Evolutionary conservation across 192 early-diverging fungal species (phyloP).

Genomic region (Linnemannia schmuckeri): DNA sequence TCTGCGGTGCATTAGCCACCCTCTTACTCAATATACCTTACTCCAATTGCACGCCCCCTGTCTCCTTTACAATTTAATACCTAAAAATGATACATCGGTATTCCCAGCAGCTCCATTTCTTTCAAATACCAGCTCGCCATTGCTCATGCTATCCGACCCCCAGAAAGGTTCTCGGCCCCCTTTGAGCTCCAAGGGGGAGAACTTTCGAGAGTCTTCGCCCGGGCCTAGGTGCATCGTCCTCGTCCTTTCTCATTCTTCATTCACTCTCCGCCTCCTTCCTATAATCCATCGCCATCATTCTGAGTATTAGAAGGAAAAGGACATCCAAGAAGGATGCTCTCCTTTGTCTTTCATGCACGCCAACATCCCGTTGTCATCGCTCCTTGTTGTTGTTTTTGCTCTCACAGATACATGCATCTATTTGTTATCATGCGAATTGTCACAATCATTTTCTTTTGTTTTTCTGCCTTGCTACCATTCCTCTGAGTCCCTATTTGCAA

Average conservation of each 20-base stretch:
- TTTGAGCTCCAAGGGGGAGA: not conserved
- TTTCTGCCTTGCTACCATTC: not conserved
- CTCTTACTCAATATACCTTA: too few species aligned
- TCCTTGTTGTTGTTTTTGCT: not conserved
- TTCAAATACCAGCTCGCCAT: too few species aligned
- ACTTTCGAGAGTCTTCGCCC: not conserved
- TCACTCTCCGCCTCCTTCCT: not conserved
- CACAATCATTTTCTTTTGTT: not conserved
- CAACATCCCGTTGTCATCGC: not conserved
- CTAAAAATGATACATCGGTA: too few species aligned
- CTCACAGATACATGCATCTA: not conserved
- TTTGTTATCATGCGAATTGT: not conserved
- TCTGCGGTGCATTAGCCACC: too few species aligned
- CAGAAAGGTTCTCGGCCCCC: not conserved
- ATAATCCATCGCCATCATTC: not conserved
- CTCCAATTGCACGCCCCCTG: too few species aligned
- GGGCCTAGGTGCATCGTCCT: slow-evolving; percentile 1
- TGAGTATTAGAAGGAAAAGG: not conserved
- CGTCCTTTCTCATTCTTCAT: not conserved
- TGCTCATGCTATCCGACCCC: not conserved
- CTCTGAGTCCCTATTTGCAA: not conserved
- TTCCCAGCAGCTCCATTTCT: too few species aligned
- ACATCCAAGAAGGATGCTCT: not conserved
- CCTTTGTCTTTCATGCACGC: not conserved
- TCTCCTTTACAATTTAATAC: too few species aligned